Base-by-base conservation (phyloP, 495 filamentous ascomycete genomes). In the Aspergillus mulundensis region DNA sequence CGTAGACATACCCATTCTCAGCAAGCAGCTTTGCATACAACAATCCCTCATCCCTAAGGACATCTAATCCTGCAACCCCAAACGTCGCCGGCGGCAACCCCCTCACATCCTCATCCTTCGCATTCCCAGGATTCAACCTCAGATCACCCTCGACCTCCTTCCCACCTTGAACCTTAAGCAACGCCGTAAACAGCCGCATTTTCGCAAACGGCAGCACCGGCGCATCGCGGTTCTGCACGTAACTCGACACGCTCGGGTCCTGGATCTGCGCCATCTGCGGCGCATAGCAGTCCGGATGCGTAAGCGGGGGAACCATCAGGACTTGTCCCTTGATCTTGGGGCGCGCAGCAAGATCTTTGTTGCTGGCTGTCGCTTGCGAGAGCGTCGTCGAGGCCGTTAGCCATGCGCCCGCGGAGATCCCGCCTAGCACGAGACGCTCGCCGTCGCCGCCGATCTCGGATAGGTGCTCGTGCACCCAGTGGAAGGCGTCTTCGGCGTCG, bases 401-500 rank as follows among this genome's bases (percentile, higher is more conserved):
- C 53, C 62, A 65, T 0, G 70, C 78, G 19, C 79, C 79, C 0
- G 79, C 72, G 0, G 78, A 81, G 10, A 74, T 70, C 0, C 78
- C 78, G 5, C 76, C 77, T 2, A 82, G 59, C 7, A 80, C 56
- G 20, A 82, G 54, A 8, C 64, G 64, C 1, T 16, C 44, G 0
- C 25, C n/a, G 1, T 69, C 65, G n/a, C 56, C 49, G 38, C 72
- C 64, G 11, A 71, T 69, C 2, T 67, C 70, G 18, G 77, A 57
- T 5, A 58, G 57, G 1, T 60, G 47, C 4, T 68, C 64, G 42
- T 70, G 66, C 2, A 77, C 40, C 79, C 77, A 82, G 34, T 71
- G 61, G 41, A 78, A 77, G 32, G 70, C 70, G 54, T 79, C 77
- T 53, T 76, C 70, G 6, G 68, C 66, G 41, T 82, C 79, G 50